phyloP scores from a whole-genome alignment of 192 early-diverging fungal genomes.

The Geosiphon pyriformis region DNA sequence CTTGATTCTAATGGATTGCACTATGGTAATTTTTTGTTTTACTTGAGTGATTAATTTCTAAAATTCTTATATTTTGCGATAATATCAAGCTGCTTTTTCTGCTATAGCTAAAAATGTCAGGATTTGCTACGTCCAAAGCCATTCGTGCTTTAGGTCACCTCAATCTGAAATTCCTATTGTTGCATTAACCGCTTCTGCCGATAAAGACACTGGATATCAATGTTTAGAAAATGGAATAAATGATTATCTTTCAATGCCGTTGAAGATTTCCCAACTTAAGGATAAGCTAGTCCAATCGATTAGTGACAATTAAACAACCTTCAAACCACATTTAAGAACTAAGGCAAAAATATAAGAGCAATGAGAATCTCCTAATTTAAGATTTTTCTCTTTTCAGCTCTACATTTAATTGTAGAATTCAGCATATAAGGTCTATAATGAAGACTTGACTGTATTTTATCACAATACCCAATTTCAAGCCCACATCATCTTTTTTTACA shows the following conservation, averaged over 20 bases:
- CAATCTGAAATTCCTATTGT: slow-evolving; percentile 44
- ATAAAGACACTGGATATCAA: slow-evolving; percentile 39
- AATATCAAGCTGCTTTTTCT: not conserved
- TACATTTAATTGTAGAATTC: too few relatives aligned
- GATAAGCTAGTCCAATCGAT: slow-evolving; percentile 37
- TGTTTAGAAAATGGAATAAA: slow-evolving; percentile 45
- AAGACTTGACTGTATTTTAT: too few relatives aligned
- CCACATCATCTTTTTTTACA: too few relatives aligned
- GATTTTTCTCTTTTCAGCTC: too few relatives aligned
- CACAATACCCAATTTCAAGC: too few relatives aligned
- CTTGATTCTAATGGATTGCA: slow-evolving; percentile 50
- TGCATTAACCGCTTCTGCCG: slow-evolving; percentile 54
- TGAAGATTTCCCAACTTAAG: slow-evolving; percentile 35
- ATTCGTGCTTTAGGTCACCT: slow-evolving; percentile 35
- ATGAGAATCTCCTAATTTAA: too few relatives aligned
- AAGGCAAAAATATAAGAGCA: too few relatives aligned
- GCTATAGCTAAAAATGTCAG: slow-evolving; percentile 46
- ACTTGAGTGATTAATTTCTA: too few relatives aligned
- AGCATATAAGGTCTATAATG: too few relatives aligned
- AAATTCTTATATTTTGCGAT: too few relatives aligned
- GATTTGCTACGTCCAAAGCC: slow-evolving; percentile 44
- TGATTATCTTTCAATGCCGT: slow-evolving; percentile 43
- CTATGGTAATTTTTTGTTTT: slow-evolving; percentile 36
- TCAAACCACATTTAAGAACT: too few relatives aligned
- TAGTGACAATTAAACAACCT: slow-evolving; percentile 19